These are phyloP conservation scores for Cercospora sesami DNA, from an alignment of 2,329 filamentous ascomycete genomes.

Conservation along the genomic window DNA sequence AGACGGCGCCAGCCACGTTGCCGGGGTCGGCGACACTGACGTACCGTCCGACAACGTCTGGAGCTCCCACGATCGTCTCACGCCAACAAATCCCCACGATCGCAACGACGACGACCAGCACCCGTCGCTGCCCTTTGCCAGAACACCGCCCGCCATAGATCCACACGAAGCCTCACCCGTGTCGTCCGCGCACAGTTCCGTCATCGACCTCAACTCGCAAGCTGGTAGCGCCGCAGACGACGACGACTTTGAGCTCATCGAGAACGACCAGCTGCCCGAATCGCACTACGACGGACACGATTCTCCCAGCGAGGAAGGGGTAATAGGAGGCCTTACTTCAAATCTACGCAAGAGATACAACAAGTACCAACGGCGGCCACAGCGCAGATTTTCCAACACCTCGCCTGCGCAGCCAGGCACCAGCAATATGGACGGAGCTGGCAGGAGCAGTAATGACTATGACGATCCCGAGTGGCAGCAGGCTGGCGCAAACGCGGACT, in stretches of 20 bases:
- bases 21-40: conserved; percentile 6
- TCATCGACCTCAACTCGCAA: conserved; percentile 16
- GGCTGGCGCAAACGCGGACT: conserved; percentile 53
- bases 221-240: conserved; percentile 4
- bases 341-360: conserved; percentile 12
- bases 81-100: background rate
- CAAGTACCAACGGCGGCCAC: conserved; percentile 3
- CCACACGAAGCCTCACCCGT: conserved; percentile 3
- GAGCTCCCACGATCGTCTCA: conserved; percentile 2
- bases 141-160: conserved; percentile 6
- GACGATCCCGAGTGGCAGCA: conserved; percentile 74
- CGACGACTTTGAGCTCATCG: conserved; percentile 26
- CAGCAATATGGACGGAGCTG: conserved; percentile 33
- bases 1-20: conserved; percentile 7
- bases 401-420: conserved; percentile 16
- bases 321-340: conserved; percentile 13
- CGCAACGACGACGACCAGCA: background rate
- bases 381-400: conserved; percentile 4
- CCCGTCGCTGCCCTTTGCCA: background rate
- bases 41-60: conserved; percentile 6
- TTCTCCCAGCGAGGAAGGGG: conserved; percentile 15
- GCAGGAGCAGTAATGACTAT: conserved; percentile 63
- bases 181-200: conserved; percentile 19
- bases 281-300: conserved; percentile 21
- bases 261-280: conserved; percentile 18